phyloP scores from a whole-genome alignment of 805 yeast species.

The Barnettozyma pratensis region DNA sequence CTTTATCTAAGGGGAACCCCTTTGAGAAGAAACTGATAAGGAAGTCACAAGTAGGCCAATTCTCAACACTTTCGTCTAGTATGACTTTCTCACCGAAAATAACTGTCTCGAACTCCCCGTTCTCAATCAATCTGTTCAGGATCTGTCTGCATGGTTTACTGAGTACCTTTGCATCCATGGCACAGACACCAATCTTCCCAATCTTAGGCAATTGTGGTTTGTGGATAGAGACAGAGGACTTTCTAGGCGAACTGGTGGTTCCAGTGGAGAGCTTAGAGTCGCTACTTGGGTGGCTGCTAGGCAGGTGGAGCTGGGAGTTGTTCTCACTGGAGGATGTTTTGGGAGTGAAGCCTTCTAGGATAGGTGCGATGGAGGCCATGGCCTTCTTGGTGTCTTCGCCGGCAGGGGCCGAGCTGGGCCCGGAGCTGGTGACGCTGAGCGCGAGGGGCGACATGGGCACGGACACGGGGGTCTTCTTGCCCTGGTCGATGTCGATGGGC shows the following conservation, averaged over 20 bases:
- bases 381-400: conserved; percentile 44
- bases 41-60: conserved; percentile 99
- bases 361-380: conserved; percentile 77
- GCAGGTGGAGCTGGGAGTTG: conserved; percentile 23
- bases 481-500: conserved; percentile 19
- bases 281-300: conserved; percentile 17
- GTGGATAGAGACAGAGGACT: conserved; percentile 7
- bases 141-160: conserved; percentile 94
- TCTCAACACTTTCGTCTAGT: conserved; percentile 85
- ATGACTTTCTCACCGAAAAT: conserved; percentile 97
- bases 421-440: conserved; percentile 15
- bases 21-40: conserved; percentile 88
- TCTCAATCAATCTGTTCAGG: conserved; percentile 77
- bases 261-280: conserved; percentile 5
- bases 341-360: conserved; percentile 67
- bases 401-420: conserved; percentile 9
- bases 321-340: conserved; percentile 55
- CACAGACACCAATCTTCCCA: conserved; percentile 97
- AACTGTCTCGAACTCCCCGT: conserved; percentile 94
- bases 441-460: conserved; percentile 29
- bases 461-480: conserved; percentile 8
- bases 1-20: conserved; percentile 96
- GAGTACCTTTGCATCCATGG: conserved; percentile 95
- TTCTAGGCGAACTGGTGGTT: conserved; percentile 15
- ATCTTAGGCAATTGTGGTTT: conserved; percentile 56